Conservation (phyloP, 768 basidiomycete genomes). For the Termitomyces sp. region DNA sequence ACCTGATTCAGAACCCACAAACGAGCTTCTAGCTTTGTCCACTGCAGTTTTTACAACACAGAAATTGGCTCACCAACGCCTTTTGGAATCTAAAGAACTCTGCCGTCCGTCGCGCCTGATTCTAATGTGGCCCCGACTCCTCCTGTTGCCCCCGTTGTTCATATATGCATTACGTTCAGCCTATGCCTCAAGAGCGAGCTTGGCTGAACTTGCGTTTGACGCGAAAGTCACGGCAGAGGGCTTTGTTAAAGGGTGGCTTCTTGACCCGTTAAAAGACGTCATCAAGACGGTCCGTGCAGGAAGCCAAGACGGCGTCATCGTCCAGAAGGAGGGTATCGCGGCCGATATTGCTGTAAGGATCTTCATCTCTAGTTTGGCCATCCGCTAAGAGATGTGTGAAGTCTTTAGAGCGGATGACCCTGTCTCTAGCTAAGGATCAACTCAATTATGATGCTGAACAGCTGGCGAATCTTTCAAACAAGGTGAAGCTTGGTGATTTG, state of each 20-base stretch:
- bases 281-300: constrained; percentile 79
- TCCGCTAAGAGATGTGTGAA: constrained; percentile 20
- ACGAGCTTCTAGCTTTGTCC: constrained; percentile 20
- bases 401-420: constrained; percentile 91
- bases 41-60: constrained; percentile 23
- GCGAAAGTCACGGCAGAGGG: constrained; percentile 59
- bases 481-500: constrained; percentile 76
- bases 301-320: constrained; percentile 67
- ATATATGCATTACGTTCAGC: constrained; percentile 43
- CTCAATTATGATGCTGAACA: constrained; percentile 58
- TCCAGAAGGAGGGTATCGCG: constrained; percentile 74
- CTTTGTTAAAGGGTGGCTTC: constrained; percentile 78
- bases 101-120: constrained; percentile 63
- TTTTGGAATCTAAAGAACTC: constrained; percentile 33
- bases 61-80: constrained; percentile 21
- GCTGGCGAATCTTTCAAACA: constrained; percentile 55
- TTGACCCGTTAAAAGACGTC: constrained; percentile 82
- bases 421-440: constrained; percentile 79
- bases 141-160: constrained; percentile 68
- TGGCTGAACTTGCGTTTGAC: constrained; percentile 53
- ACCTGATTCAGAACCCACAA: background rate
- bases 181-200: constrained; percentile 54
- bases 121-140: constrained; percentile 75
- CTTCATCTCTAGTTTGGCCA: background rate
- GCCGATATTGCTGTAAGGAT: constrained; percentile 75